phyloP scores from a whole-genome alignment of 2,329 filamentous ascomycete genomes.

The Penicillium fuscoglaucum region DNA sequence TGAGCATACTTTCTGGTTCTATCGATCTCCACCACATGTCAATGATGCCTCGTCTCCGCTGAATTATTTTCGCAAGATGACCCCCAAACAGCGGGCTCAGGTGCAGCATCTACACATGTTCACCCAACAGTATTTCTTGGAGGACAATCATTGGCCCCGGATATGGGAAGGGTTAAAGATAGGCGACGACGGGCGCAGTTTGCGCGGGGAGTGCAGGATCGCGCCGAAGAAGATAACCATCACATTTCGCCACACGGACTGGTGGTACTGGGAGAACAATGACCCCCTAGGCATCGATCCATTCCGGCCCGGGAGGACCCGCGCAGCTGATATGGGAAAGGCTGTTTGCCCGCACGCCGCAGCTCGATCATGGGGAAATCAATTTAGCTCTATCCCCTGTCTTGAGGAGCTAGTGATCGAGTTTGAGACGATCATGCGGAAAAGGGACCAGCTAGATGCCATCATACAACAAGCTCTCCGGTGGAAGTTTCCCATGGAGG shows the following conservation, averaged over 20 bases:
- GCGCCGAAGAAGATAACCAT: slow-evolving; percentile 23
- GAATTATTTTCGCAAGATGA: slow-evolving; percentile 23
- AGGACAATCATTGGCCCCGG: neutral
- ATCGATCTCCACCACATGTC: slow-evolving; percentile 23
- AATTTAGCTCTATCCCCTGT: slow-evolving; percentile 16
- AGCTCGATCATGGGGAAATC: neutral
- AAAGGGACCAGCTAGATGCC: slow-evolving; percentile 27
- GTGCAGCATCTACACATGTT: slow-evolving; percentile 29
- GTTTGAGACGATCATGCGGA: slow-evolving; percentile 29
- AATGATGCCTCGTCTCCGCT: slow-evolving; percentile 12
- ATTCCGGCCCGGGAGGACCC: slow-evolving; percentile 16
- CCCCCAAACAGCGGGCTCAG: slow-evolving; percentile 20
- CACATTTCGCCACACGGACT: slow-evolving; percentile 32
- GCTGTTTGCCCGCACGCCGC: too few relatives aligned
- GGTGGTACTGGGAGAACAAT: slow-evolving; percentile 32
- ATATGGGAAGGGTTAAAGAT: slow-evolving; percentile 1
- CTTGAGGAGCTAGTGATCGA: slow-evolving; percentile 29
- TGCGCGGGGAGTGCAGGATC: slow-evolving; percentile 20
- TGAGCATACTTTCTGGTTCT: slow-evolving; percentile 34
- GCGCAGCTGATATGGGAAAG: neutral
- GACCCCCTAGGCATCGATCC: slow-evolving; percentile 32
- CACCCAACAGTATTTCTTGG: slow-evolving; percentile 29
- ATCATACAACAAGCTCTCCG: slow-evolving; percentile 23
- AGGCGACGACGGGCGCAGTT: neutral
- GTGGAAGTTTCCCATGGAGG: slow-evolving; percentile 20